Evolutionary conservation across 768 basidiomycete species (phyloP).

Genomic region (Hypsizygus marmoreus): DNA sequence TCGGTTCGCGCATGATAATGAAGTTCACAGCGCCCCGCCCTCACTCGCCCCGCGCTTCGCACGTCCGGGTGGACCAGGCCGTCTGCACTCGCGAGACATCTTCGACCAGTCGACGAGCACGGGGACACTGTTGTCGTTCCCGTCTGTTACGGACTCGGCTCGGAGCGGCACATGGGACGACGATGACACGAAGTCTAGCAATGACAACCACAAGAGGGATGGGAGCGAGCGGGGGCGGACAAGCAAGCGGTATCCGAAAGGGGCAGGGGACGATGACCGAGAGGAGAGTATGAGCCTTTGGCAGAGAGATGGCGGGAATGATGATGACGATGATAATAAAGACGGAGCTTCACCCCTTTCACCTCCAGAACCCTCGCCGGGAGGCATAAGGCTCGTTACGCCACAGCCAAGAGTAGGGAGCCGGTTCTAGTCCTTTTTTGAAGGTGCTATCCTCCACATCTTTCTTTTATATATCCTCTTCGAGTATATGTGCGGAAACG

Average conservation of each 20-base stretch:
- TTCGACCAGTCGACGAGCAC: conserved; percentile 30
- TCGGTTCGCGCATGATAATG: conserved; percentile 30
- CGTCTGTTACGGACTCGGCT: conserved; percentile 54
- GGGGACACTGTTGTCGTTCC: conserved; percentile 48
- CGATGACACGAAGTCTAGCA: conserved; percentile 21
- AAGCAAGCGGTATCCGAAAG: conserved; percentile 49
- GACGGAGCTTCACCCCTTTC: conserved; percentile 9
- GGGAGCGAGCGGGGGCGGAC: conserved; percentile 36
- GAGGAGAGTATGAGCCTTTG: conserved; percentile 66
- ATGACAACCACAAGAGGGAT: conserved; percentile 16
- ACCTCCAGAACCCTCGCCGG: conserved; percentile 4
- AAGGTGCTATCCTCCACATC: too few relatives aligned
- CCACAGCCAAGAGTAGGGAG: conserved; percentile 3
- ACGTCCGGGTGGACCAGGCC: conserved; percentile 19
- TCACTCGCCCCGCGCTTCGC: conserved; percentile 38
- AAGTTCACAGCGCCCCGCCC: conserved; percentile 49
- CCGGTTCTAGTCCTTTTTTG: too few relatives aligned
- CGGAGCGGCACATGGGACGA: conserved; percentile 43
- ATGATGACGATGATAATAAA: conserved; percentile 22
- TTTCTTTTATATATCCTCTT: too few relatives aligned
- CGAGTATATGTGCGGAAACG: too few relatives aligned
- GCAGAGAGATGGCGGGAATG: conserved; percentile 29
- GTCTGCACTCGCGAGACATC: conserved; percentile 39
- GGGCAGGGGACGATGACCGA: conserved; percentile 51
- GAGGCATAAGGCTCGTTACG: conserved; percentile 20